Base-by-base conservation (phyloP, 257 asterid species). In the Gentiana macrophylla region DNA sequence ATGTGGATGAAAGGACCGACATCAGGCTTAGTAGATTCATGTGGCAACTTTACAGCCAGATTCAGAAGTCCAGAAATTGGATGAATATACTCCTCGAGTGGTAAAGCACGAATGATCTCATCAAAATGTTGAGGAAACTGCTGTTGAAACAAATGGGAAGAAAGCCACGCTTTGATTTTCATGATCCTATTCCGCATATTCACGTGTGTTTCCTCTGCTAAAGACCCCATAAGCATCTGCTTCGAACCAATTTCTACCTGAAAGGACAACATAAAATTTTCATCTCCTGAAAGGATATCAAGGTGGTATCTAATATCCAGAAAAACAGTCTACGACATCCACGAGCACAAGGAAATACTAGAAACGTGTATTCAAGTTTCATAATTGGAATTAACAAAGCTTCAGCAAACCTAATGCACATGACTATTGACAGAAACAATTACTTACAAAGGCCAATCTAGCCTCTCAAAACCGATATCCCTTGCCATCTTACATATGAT, bases 1-100 rank as follows among this genome's bases (percentile, higher is more conserved):
- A 88, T 75, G 67, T 80, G 79, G 72, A 92, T 67, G 63, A 77
- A 76, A 55, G 99, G 99, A 67, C 99, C 99, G 61, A 84, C 69
- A 38, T 84, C 93, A 8, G 77, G 84, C 79, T 71, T 77, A 52
- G 72, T 67, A 33, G 70, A 63, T 67, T 85, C 89, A 76, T 75
- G 69, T 7, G 95, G 91, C 78, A 75, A 68, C 75, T 80, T 88
- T 68, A 73, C 64, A 54, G 91, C 81, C 72, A 92, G 71, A 74
- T 88, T 92, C 73, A 92, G 75, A 72, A 74, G 76, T 73, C 99
- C 97, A 57, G 84, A 82, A 45, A 72, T 62, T 41, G 97, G 94
- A 74, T 83, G 79, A 72, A 77, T 58, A 68, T 88, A 92, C 74
- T 88, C 94, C 62, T 84, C 85, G 62, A 92, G 89, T 12, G 99